phyloP scores from a whole-genome alignment of 139 green algal species.

The Spirogloea muscicola region DNA sequence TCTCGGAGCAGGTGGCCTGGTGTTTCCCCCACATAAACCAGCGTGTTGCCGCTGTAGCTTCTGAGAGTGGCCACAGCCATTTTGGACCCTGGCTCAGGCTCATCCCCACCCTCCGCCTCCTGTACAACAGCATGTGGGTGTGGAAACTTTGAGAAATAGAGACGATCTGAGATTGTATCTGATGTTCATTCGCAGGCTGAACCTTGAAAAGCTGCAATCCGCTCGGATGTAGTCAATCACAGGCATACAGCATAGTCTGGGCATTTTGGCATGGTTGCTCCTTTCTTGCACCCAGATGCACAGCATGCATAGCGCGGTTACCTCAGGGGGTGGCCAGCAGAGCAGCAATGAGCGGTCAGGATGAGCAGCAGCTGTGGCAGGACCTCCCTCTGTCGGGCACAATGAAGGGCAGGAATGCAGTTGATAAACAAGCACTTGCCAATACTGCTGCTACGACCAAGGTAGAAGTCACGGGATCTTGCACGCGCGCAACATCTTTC shows the following conservation, averaged over 20 bases:
- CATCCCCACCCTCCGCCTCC: not conserved
- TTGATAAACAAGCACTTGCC: not conserved
- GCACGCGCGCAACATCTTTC: not conserved
- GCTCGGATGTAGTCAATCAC: not conserved
- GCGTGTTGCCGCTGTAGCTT: not conserved
- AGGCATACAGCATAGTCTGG: not conserved
- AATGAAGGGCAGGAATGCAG: not conserved
- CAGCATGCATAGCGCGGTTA: not conserved
- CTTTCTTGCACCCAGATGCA: too few species aligned
- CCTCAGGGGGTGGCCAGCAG: slow-evolving; percentile 12
- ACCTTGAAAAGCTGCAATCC: not conserved
- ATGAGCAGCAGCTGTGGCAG: not conserved
- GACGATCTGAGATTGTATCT: not conserved
- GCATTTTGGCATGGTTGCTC: not conserved
- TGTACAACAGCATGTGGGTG: too few species aligned
- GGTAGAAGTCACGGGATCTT: not conserved
- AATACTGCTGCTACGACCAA: too few species aligned
- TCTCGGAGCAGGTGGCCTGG: too few species aligned
- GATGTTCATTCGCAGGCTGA: not conserved
- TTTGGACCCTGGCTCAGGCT: not conserved
- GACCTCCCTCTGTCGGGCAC: not conserved
- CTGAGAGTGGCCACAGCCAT: not conserved
- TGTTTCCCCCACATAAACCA: slow-evolving; percentile 11
- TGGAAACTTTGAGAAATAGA: too few species aligned
- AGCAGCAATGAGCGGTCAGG: not conserved